Evolutionary conservation across 2,329 filamentous ascomycete genomes (phyloP).

Genomic region (Colletotrichum camelliae): DNA sequence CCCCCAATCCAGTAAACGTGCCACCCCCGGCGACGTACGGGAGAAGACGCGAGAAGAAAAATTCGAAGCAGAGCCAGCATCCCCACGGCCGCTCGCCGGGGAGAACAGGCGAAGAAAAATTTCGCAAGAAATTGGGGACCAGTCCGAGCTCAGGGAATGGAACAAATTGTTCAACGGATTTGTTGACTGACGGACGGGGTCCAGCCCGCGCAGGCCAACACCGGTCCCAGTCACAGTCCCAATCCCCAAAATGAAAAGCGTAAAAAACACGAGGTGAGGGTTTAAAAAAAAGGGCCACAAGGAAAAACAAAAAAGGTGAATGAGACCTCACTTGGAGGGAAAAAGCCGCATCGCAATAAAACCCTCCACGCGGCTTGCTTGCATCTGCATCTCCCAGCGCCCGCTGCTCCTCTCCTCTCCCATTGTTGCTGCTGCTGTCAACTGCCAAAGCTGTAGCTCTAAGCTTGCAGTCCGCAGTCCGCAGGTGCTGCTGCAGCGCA

Average conservation of each 20-base stretch:
- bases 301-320: neutral
- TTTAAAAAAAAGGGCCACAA: neutral
- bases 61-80: conserved; percentile 22
- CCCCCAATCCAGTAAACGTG: neutral
- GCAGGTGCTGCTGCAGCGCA: neutral
- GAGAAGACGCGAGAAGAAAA: conserved; percentile 20
- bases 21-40: conserved; percentile 1
- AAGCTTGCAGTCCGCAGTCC: neutral
- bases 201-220: neutral
- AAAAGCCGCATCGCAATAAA: conserved; percentile 12
- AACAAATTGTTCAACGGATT: neutral
- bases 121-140: neutral
- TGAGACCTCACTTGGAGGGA: neutral
- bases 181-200: neutral
- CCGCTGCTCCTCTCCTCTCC: neutral
- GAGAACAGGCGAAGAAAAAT: neutral
- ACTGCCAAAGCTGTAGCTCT: neutral
- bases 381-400: neutral
- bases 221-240: neutral
- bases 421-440: neutral
- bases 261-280: neutral
- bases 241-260: neutral
- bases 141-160: neutral
- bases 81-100: neutral
- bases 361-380: neutral